Conservation (phyloP, 805 yeast species). For the Wickerhamomyces tratensis region DNA sequence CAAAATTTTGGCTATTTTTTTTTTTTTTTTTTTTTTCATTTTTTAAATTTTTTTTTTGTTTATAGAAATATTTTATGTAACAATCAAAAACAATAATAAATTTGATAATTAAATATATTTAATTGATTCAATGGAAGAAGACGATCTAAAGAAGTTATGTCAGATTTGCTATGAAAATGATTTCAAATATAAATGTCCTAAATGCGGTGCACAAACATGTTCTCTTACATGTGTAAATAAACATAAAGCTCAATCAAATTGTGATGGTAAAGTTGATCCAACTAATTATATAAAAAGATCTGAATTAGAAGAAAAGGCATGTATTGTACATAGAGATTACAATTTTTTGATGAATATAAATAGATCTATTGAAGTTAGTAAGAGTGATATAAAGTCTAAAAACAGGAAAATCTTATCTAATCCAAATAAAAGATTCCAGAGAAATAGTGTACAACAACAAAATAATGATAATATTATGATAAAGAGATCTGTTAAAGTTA, state of each 20-base stretch:
- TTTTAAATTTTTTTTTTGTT: too few species aligned
- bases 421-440: conserved; percentile 13
- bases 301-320: conserved; percentile 29
- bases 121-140: background rate
- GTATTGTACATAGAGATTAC: conserved; percentile 64
- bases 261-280: conserved; percentile 60
- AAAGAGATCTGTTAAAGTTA: conserved; percentile 59
- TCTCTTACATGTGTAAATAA: conserved; percentile 57
- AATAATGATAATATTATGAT: conserved; percentile 17
- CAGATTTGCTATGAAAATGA: conserved; percentile 31
- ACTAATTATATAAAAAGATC: conserved; percentile 43
- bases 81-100: too few species aligned
- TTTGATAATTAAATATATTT: background rate
- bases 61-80: too few species aligned
- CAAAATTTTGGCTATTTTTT: too few species aligned
- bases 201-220: conserved; percentile 61
- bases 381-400: conserved; percentile 35
- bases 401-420: conserved; percentile 32
- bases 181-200: conserved; percentile 73
- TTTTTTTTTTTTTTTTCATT: too few species aligned
- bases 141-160: conserved; percentile 22
- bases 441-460: conserved; percentile 2
- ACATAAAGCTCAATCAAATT: conserved; percentile 54
- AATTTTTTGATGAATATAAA: conserved; percentile 57
- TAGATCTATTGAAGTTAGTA: conserved; percentile 50